These are phyloP conservation scores for Forsythia suspensa DNA, from an alignment of 257 asterid species.

Conservation along the genomic window DNA sequence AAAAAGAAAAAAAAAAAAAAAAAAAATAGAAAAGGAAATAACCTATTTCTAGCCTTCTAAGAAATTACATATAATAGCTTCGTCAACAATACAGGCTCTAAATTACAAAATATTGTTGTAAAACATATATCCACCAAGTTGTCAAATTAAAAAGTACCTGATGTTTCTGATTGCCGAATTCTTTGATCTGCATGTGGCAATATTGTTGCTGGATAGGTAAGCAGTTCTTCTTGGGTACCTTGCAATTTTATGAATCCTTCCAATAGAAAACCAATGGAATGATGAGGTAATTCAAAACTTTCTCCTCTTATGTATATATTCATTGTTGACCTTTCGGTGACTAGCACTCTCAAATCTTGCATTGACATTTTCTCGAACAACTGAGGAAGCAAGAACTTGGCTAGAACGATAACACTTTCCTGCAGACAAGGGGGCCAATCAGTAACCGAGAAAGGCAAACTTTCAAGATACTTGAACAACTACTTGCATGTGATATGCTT, in stretches of 20 bases:
- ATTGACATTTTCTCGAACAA: slow-evolving; percentile 68
- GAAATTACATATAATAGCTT: background rate
- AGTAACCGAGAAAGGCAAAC: slow-evolving; percentile 16
- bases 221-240: slow-evolving; percentile 58
- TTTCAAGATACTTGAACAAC: slow-evolving; percentile 11
- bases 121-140: slow-evolving; percentile 6
- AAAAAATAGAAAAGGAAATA: background rate
- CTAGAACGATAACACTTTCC: slow-evolving; percentile 81
- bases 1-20: background rate
- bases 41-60: background rate
- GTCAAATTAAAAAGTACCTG: slow-evolving; percentile 43
- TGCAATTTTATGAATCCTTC: slow-evolving; percentile 78
- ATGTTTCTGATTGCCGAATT: slow-evolving; percentile 44
- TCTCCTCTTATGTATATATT: slow-evolving; percentile 71
- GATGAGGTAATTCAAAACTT: slow-evolving; percentile 73
- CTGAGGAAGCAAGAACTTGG: slow-evolving; percentile 82
- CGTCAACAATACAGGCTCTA: background rate
- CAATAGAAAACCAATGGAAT: slow-evolving; percentile 75
- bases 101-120: background rate
- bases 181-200: slow-evolving; percentile 57
- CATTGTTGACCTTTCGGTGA: slow-evolving; percentile 72
- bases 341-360: slow-evolving; percentile 79
- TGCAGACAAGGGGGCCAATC: slow-evolving; percentile 38
- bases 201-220: slow-evolving; percentile 70
- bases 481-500: background rate